Evolutionary conservation across 2,329 filamentous ascomycete species (phyloP), one percentile per base, ranked within the genome.

Genomic region (Pestalotiopsis sp.): DNA sequence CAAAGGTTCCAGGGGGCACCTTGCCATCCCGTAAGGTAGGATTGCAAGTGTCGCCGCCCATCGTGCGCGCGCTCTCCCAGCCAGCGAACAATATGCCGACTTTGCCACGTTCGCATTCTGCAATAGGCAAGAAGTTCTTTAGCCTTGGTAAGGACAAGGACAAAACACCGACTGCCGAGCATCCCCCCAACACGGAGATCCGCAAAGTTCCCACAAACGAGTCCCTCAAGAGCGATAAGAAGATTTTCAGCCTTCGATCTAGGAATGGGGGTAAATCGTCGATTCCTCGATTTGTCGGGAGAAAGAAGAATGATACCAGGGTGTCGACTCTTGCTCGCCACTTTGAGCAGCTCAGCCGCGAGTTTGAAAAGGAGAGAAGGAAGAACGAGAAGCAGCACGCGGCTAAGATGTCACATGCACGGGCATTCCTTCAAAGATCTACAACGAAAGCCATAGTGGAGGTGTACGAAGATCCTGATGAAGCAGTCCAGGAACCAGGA

Each of bases 371-470:
- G 75, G 95, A 99, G 80, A 89, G 96, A 59, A 88, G 97, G 73
- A 91, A 93, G 63, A 95, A 98, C 78, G 90, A 93, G 72, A 92
- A 91, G 75, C 92, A 94, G 78, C 86, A 93, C 69, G 93, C 93
- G 31, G 92, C 93, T 60, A 94, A 91, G 76, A 90, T 92, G 77
- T 87, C 89, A 25, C 85, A 88, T 78, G 93, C 93, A 14, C 89
- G 95, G 70, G 93, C 94, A 0, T 95, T 95, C 77, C 81, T 90
- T 25, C 95, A 96, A 23, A 89, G 96, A 72, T 93, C 94, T 56
- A 95, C 94, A 20, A 97, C 95, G n/a, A 96, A 95, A 75, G 95
- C 96, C 6, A 95, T 97, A 70, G 95, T 99, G 17, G 93, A 98
- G 79, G 94, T 99, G 9, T 99, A 98, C 78, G 92, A 93, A 73